Percentiles rank a stretch among this genome's conserved stretches.
Conservation (phyloP, 1,139 yeast species). For the Sugiyamaella novakii region DNA sequence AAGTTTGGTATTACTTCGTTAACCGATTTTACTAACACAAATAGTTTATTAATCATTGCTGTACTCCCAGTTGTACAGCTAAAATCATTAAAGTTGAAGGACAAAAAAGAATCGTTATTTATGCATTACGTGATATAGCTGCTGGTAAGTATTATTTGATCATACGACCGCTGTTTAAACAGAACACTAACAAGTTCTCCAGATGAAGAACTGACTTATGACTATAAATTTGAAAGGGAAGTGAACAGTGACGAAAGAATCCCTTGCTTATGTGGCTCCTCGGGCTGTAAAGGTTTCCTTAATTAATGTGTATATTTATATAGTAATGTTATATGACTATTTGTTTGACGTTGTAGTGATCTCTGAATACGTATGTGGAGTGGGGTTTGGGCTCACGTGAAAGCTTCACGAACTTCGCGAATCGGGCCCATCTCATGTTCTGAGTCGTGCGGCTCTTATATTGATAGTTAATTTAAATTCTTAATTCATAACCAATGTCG, state of each 20-base stretch:
- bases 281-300: slow-evolving; percentile 89
- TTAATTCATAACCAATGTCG: too few relatives aligned
- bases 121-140: slow-evolving; percentile 84
- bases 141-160: slow-evolving; percentile 50
- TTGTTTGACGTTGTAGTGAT: too few relatives aligned
- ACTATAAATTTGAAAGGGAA: slow-evolving; percentile 92
- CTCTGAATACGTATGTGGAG: too few relatives aligned
- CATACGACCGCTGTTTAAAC: not conserved
- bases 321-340: not conserved
- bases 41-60: slow-evolving; percentile 87
- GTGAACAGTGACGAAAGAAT: slow-evolving; percentile 87
- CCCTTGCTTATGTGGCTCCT: slow-evolving; percentile 92
- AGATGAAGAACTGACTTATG: slow-evolving; percentile 87
- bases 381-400: too few relatives aligned
- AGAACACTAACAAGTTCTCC: not conserved
- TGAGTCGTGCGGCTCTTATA: not conserved
- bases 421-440: too few relatives aligned
- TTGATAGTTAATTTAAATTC: too few relatives aligned
- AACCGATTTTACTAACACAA: slow-evolving; percentile 12
- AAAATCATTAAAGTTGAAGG: slow-evolving; percentile 96
- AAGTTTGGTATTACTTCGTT: too few relatives aligned
- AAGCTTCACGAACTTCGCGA: not conserved
- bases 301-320: slow-evolving; percentile 48
- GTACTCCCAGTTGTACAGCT: slow-evolving; percentile 97
- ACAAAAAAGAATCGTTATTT: slow-evolving; percentile 88